Percentiles rank a stretch among this genome's conserved stretches.
These are phyloP conservation scores for Aureobasidium zeae DNA, from an alignment of 2,329 filamentous ascomycete genomes.

Conservation along the genomic window DNA sequence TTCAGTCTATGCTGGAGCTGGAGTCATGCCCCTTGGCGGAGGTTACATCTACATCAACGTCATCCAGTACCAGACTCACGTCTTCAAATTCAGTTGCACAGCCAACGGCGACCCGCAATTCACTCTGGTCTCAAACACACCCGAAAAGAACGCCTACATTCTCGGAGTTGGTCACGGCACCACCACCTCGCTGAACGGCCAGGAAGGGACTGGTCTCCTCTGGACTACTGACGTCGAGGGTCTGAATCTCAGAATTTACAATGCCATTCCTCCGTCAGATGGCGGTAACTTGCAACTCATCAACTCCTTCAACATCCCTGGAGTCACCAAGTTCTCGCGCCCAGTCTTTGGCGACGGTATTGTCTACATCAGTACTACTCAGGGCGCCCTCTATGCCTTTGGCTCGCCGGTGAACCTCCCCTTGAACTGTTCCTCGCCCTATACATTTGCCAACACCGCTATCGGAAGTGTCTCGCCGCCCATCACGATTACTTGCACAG, in stretches of 20 bases:
- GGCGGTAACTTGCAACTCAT: slow-evolving; percentile 39
- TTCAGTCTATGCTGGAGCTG: slow-evolving; percentile 42
- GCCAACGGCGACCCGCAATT: slow-evolving; percentile 43
- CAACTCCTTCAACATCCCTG: slow-evolving; percentile 43
- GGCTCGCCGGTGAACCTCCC: slow-evolving; percentile 47
- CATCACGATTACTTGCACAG: slow-evolving; percentile 40
- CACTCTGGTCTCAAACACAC: slow-evolving; percentile 43
- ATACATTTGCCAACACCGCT: slow-evolving; percentile 40
- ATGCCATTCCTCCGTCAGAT: slow-evolving; percentile 36
- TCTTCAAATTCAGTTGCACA: slow-evolving; percentile 50
- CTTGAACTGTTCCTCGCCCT: slow-evolving; percentile 44
- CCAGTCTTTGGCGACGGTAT: slow-evolving; percentile 50
- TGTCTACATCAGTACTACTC: slow-evolving; percentile 45
- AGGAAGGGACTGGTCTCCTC: slow-evolving; percentile 46
- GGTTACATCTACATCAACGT: slow-evolving; percentile 45
- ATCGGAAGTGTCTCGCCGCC: slow-evolving; percentile 30
- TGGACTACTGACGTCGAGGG: slow-evolving; percentile 51
- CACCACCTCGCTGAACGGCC: slow-evolving; percentile 45
- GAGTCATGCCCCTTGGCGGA: slow-evolving; percentile 39
- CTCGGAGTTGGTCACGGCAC: slow-evolving; percentile 51
- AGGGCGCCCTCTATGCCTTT: slow-evolving; percentile 47
- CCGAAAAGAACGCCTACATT: slow-evolving; percentile 42
- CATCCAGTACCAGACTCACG: slow-evolving; percentile 46
- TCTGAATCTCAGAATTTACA: slow-evolving; percentile 43
- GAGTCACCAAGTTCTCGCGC: slow-evolving; percentile 48